Evolutionary conservation across 2,329 filamentous ascomycete species (phyloP), one percentile per base, ranked within the genome.

Genomic region (Aureobasidium vineae): DNA sequence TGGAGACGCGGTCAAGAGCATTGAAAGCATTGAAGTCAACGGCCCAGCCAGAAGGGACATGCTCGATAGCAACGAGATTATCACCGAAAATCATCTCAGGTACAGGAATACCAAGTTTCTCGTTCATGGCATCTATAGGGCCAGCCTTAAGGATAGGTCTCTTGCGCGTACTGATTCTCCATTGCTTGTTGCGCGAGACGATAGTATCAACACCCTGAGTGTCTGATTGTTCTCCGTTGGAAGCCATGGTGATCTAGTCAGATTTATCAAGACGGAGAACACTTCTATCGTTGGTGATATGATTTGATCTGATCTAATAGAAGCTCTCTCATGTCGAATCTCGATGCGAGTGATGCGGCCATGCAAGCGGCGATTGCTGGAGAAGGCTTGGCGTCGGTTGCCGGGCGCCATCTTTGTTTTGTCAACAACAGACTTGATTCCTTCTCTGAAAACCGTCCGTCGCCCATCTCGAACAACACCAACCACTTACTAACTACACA

Each of bases 41-140:
- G 52, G 82, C 81, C 92, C 92, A 99, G 52, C 87, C 86, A n/a
- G 85, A 87, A 23, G 85, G 83, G n/a, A 80, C 69, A 79, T 98
- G 92, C 63, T 87, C 82, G 68, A 99, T 84, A 7, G 86, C 80
- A 47, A 96, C 88, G 67, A 90, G 81, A 77, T 99, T 99, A 81
- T 99, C 93, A 69, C 95, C 95, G 75, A 99, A 99, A 70, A 99
- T 99, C 95, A 99, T 99, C 81, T 99, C 95, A 10, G 95, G 95
- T 47, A 94, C 87, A 21, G 94, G 88, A 75, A 99, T 97, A 36
- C 88, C 88, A 64, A 99, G 84, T 69, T 85, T 86, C 66, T 84
- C 83, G 47, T 88, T 88, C 86, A 99, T 91, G 43, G 86, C 86
- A 75, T 97, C 92, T 75, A 99, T 98, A 60, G 92, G 90, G 6